Percentiles rank a stretch among this genome's conserved stretches.
Evolutionary conservation across 2,329 filamentous ascomycete species (phyloP).

Genomic region (Curvularia verruculosa): DNA sequence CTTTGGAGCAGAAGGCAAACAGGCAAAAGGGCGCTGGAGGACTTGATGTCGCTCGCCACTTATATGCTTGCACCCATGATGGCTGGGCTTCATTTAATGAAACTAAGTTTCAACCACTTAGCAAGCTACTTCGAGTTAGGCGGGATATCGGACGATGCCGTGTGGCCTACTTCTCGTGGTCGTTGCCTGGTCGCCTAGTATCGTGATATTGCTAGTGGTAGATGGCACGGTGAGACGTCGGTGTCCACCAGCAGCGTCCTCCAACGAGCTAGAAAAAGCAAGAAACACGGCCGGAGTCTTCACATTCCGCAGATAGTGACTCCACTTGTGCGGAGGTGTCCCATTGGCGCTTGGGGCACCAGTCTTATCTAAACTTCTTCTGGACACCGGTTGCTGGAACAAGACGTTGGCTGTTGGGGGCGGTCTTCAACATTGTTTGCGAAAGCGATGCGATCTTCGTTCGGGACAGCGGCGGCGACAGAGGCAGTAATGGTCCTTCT

Average conservation of each 20-base stretch:
- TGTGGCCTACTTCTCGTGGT: not conserved
- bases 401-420: not conserved
- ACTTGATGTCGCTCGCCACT: not conserved
- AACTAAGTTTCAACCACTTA: not conserved
- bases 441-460: not conserved
- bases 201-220: not conserved
- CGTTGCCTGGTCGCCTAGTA: not conserved
- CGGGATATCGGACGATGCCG: not conserved
- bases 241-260: not conserved
- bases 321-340: not conserved
- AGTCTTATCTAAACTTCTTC: not conserved
- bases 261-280: not conserved
- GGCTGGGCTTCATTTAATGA: not conserved
- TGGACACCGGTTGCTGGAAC: not conserved
- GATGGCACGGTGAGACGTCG: not conserved
- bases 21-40: not conserved
- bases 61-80: not conserved
- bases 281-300: not conserved
- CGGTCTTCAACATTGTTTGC: not conserved
- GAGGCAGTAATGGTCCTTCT: not conserved
- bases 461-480: conserved; percentile 3
- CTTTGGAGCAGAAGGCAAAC: conserved; percentile 1
- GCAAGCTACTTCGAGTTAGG: not conserved
- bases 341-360: not conserved
- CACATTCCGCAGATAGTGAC: not conserved